Conservation (phyloP, 768 basidiomycete species). For the Wakefieldia striispora region DNA sequence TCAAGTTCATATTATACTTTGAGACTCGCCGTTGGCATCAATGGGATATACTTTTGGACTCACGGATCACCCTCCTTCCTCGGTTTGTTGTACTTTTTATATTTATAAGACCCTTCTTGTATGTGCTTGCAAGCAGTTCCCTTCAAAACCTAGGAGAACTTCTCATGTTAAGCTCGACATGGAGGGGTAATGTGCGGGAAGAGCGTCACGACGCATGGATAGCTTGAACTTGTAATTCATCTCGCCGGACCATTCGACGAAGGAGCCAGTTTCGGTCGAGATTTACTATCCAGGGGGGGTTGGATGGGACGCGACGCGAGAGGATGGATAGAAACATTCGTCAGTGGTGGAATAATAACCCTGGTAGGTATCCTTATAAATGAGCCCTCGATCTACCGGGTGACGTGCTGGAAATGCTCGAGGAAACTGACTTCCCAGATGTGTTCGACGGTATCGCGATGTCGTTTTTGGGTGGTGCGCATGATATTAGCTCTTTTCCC, state of each 20-base stretch:
- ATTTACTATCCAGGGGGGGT: conserved; percentile 31
- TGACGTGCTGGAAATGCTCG: neutral
- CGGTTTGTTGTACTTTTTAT: too few species aligned
- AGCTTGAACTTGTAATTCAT: conserved; percentile 89
- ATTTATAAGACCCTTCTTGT: too few species aligned
- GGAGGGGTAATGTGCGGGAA: conserved; percentile 50
- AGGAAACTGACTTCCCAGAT: conserved; percentile 70
- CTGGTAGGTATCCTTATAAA: conserved; percentile 81
- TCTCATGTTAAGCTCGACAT: conserved; percentile 15
- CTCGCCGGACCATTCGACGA: conserved; percentile 81
- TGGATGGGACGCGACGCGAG: conserved; percentile 23
- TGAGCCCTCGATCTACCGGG: conserved; percentile 53
- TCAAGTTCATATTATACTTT: too few species aligned
- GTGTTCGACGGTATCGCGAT: conserved; percentile 64
- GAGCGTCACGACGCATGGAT: conserved; percentile 55
- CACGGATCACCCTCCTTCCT: too few species aligned
- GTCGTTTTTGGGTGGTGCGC: conserved; percentile 66
- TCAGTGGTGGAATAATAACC: conserved; percentile 94
- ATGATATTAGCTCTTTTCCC: conserved; percentile 65
- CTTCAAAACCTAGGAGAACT: too few species aligned
- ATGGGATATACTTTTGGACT: too few species aligned
- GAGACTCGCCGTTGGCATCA: too few species aligned
- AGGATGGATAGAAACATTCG: conserved; percentile 74
- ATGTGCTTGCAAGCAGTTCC: too few species aligned
- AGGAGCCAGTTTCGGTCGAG: conserved; percentile 71